phyloP scores from a whole-genome alignment of 169 alveolate species.

The Cryptosporidium felis region DNA sequence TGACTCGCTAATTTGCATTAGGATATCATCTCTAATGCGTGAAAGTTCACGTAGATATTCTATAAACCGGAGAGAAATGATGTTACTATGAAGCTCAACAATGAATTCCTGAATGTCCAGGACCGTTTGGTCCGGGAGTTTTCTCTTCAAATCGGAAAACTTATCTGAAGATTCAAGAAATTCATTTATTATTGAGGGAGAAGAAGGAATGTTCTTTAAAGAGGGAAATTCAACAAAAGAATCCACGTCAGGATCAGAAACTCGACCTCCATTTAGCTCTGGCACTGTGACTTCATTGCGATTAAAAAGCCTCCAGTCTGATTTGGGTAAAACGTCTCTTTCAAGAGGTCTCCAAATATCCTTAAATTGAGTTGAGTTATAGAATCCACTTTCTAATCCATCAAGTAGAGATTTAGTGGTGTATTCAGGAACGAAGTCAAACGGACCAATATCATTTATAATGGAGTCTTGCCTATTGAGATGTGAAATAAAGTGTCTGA shows the following conservation, averaged over 20 bases:
- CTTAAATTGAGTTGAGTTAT: background rate
- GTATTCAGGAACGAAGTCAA: background rate
- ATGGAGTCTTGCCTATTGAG: conserved; percentile 2
- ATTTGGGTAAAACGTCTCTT: background rate
- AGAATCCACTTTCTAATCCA: conserved; percentile 29
- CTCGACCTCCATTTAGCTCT: background rate
- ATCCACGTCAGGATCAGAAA: conserved; percentile 40
- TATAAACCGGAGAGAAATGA: conserved; percentile 3
- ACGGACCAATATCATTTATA: background rate
- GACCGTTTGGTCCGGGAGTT: background rate
- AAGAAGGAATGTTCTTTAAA: background rate
- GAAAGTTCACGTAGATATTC: conserved; percentile 34
- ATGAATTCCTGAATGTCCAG: background rate
- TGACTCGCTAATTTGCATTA: background rate
- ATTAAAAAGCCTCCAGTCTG: conserved; percentile 24
- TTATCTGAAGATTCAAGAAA: background rate
- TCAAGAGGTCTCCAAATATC: conserved; percentile 1
- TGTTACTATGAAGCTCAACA: background rate
- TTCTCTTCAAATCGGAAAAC: background rate
- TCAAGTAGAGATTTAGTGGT: background rate
- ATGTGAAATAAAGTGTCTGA: conserved; percentile 26
- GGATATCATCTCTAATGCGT: conserved; percentile 8
- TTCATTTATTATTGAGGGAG: background rate
- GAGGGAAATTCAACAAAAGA: conserved; percentile 48
- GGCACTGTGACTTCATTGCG: background rate